Base-by-base conservation (phyloP, 2,329 filamentous ascomycete genomes). In the Trichophyton rubrum region DNA sequence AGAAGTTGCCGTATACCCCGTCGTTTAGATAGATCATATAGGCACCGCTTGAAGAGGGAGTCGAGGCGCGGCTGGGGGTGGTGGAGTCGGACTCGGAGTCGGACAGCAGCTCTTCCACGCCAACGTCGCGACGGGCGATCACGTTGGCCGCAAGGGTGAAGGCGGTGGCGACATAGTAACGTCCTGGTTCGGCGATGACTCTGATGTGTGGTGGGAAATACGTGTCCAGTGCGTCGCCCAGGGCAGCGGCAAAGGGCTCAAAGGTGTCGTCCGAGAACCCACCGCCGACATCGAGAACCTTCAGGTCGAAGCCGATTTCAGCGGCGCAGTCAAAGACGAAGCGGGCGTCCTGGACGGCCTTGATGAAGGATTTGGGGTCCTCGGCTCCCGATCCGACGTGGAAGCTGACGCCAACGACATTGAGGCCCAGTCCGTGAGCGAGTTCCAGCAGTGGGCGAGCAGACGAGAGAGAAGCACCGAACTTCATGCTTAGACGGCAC, bases 1-100 rank as follows among this genome's bases (percentile, higher is more conserved):
- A 95, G 72, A 99, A 97, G 78, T 97, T 97, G 69, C 93, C 93
- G 71, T 99, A 99, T 59, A 97, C 87, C 30, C 93, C 93, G 68
- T 99, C 93, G 72, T 99, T 99, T 73, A 97, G 79, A 74, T 99
- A 99, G 55, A 96, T 78, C 93, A 97, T 99, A 80, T 95, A 96
- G 66, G 86, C 89, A 55, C 72, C 71, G 43, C 78, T 78, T 3
- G 88, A 84, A 33, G 51, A 9, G 8, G 51, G 51, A 15, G 51
- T 35, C 9, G 15, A 13, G 3, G 24, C 51, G 2, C 30, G 51
- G 24, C 24, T 33, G 7, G 51, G n/a, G 24, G 17, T 57, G 69
- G 92, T 85, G 64, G 86, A 81, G 51, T 58, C 57, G 11, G 64
- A 65, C 3, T 64, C 64, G 2, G 62, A 62, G 47, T 65, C 64